Evolutionary conservation across 129 eudicot genomes (phyloP).

Genomic region (Centaurea solstitialis): DNA sequence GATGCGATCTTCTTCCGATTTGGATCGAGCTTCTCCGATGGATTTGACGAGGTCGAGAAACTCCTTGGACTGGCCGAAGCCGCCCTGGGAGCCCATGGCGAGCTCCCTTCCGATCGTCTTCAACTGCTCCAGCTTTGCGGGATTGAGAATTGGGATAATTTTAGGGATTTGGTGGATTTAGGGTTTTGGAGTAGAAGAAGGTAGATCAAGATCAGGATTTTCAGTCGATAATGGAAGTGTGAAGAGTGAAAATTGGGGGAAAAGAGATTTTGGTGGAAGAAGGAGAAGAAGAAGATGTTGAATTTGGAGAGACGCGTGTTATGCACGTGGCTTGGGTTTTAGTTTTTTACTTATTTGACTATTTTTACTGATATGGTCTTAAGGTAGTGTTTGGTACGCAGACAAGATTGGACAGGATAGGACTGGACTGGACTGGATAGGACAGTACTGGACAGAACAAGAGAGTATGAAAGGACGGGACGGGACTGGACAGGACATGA

Average conservation of each 20-base stretch:
- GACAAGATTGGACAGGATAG: no score
- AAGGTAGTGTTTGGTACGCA: no score
- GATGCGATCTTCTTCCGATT: constrained; percentile 95
- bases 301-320: constrained; percentile 29
- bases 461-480: no score
- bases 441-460: no score
- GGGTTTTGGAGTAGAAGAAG: neutral
- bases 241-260: constrained; percentile 36
- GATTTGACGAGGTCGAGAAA: constrained; percentile 92
- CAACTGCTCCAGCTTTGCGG: constrained; percentile 79
- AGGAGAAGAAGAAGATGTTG: constrained; percentile 3
- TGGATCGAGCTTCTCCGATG: constrained; percentile 97
- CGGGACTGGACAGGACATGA: no score
- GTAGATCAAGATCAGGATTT: constrained; percentile 6
- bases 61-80: constrained; percentile 89
- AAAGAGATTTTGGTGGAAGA: constrained; percentile 6
- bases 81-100: constrained; percentile 97
- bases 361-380: no score
- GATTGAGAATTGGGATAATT: constrained; percentile 15
- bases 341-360: no score
- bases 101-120: constrained; percentile 97
- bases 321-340: constrained; percentile 30
- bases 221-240: constrained; percentile 6
- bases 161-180: no score
- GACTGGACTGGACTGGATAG: no score